Base-by-base conservation (phyloP, 164 flowering plant genomes). In the Nelumbo lutea region DNA sequence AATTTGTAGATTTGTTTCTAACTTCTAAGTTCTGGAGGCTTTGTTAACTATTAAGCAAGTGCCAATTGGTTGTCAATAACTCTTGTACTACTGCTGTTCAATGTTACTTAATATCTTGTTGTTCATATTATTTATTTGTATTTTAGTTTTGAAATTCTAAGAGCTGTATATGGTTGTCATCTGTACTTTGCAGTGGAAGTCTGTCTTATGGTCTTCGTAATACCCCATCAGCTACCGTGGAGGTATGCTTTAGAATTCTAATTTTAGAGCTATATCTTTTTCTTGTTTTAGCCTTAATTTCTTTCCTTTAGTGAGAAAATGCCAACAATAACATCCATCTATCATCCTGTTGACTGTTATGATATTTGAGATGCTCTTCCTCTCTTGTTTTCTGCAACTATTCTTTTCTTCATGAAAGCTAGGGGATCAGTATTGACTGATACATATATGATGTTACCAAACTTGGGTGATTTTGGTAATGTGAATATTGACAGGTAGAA, bases 201-300 rank as follows among this genome's bases (percentile, higher is more conserved):
- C 43, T 78, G 70, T 87, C 98, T 59, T 80, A 79, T 76, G 97
- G 97, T 62, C 98, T 94, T 65, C 93, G 98, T 38, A 90, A 87
- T 78, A 88, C 96, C 67, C 69, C 87, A 44, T 81, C 87, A 62
- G 86, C 97, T 64, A 79, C 81, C 64, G 59, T 88, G 57, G 64
- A 73, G 93, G 98, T 94, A 80, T 64, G 75, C 66, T 47, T 39
- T 6, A 60, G 43, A 72, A 14, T 42, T 72, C 39, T 5, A 56
- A 48, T 15, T 48, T 53, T 57, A 9, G 2, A 27, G 27, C 27
- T 27, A 27, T 27, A 27, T 27, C 27, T 27, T 27, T 27, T 27
- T 0, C 27, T 27, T 27, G 27, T 27, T 27, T 27, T 27, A 27
- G 27, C 27, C 27, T 27, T 27, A 27, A 27, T 27, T 27, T 27